phyloP scores from a whole-genome alignment of 768 basidiomycete genomes.

The Chalciporus sphaerocephalus region DNA sequence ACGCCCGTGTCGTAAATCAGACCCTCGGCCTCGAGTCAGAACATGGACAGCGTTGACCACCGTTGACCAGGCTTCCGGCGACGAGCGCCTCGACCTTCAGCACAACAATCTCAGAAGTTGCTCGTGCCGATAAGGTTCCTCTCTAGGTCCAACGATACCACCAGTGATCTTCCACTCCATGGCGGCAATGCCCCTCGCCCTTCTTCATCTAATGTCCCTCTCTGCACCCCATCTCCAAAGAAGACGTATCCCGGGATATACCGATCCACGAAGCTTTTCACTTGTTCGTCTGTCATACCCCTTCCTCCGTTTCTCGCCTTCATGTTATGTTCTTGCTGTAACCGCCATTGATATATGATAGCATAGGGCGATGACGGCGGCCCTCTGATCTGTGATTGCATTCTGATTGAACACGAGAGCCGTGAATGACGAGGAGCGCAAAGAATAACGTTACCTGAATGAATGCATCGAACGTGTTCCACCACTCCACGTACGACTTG shows the following conservation, averaged over 20 bases:
- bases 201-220: conserved; percentile 27
- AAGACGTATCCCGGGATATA: conserved; percentile 95
- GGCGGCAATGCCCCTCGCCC: conserved; percentile 16
- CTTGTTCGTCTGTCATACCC: conserved; percentile 85
- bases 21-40: neutral
- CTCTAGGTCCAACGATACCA: conserved; percentile 50
- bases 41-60: neutral
- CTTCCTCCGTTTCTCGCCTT: conserved; percentile 76
- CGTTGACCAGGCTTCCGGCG: too few relatives aligned
- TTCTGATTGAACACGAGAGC: neutral
- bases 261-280: conserved; percentile 83
- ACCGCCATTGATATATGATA: conserved; percentile 81
- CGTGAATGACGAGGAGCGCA: conserved; percentile 8
- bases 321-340: conserved; percentile 89
- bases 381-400: conserved; percentile 35
- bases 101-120: conserved; percentile 35
- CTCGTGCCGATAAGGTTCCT: conserved; percentile 44
- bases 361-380: conserved; percentile 34
- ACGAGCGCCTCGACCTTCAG: neutral
- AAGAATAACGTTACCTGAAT: conserved; percentile 56
- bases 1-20: neutral
- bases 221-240: conserved; percentile 58
- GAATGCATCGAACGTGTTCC: conserved; percentile 68
- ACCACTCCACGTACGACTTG: conserved; percentile 57
- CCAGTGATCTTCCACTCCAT: conserved; percentile 51